Conservation (phyloP, 495 filamentous ascomycete genomes). For the Podospora fimiseda region DNA sequence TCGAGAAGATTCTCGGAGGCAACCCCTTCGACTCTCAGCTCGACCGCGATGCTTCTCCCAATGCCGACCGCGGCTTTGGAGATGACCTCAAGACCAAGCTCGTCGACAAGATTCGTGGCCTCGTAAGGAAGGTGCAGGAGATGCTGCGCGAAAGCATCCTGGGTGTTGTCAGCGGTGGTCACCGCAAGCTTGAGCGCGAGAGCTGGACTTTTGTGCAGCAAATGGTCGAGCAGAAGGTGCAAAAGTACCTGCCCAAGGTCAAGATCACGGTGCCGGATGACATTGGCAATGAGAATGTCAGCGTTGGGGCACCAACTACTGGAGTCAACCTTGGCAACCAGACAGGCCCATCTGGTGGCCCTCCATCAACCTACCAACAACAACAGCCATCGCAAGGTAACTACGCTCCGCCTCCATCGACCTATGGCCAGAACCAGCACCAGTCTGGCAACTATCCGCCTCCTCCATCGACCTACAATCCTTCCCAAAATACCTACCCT, state of each 20-base stretch:
- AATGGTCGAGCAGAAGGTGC: conserved; percentile 31
- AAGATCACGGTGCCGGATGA: conserved; percentile 32
- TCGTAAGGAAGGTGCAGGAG: conserved; percentile 29
- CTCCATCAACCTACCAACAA: background rate
- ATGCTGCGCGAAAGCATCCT: conserved; percentile 30
- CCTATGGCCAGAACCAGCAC: background rate
- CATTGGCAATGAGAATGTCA: conserved; percentile 31
- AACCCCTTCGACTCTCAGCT: conserved; percentile 32
- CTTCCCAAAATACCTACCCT: conserved; percentile 2
- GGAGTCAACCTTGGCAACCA: conserved; percentile 24
- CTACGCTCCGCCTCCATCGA: background rate
- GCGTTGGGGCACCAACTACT: conserved; percentile 20
- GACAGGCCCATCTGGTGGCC: background rate
- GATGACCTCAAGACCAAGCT: conserved; percentile 30
- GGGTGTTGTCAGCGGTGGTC: conserved; percentile 28
- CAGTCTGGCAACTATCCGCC: background rate
- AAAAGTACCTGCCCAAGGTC: conserved; percentile 32
- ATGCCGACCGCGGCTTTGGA: conserved; percentile 23
- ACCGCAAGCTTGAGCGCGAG: conserved; percentile 31
- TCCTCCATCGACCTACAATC: background rate
- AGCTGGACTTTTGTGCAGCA: conserved; percentile 34
- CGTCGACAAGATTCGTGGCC: conserved; percentile 28
- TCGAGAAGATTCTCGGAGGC: conserved; percentile 32
- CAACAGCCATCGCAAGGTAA: background rate
- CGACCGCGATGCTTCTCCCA: conserved; percentile 17